Conservation (phyloP, 1,284 basidiomycete species). For the Rhodotorula sp. region DNA sequence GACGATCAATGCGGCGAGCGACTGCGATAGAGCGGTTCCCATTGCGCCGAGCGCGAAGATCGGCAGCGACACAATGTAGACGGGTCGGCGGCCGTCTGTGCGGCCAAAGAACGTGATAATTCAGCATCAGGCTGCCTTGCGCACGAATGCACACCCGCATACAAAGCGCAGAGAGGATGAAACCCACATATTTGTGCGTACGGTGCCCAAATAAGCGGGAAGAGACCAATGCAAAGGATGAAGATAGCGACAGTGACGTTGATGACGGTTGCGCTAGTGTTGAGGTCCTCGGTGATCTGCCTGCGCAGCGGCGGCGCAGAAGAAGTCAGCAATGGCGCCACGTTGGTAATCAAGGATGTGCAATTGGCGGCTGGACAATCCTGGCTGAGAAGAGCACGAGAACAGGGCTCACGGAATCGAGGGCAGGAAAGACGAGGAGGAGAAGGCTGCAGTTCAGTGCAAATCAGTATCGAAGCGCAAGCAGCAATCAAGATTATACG, state of each 20-base stretch:
- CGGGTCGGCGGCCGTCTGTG: conserved; percentile 60
- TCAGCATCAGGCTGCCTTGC: not conserved
- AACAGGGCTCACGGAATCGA: conserved; percentile 57
- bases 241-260: conserved; percentile 60
- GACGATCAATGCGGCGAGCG: conserved; percentile 59
- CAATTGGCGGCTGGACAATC: no score
- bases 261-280: conserved; percentile 60
- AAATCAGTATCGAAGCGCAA: not conserved
- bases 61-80: conserved; percentile 65
- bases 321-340: no score
- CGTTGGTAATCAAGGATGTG: no score
- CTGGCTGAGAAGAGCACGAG: no score
- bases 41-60: conserved; percentile 63
- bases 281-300: conserved; percentile 63
- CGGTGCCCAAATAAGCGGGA: conserved; percentile 60
- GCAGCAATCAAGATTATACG: conserved; percentile 36
- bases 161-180: not conserved
- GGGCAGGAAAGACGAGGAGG: conserved; percentile 67
- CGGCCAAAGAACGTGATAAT: not conserved
- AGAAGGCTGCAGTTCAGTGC: conserved; percentile 59
- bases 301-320: no score
- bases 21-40: conserved; percentile 60
- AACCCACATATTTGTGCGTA: conserved; percentile 58
- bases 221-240: conserved; percentile 50
- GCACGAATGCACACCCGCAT: not conserved